Evolutionary conservation across 1,284 basidiomycete species (phyloP).

Genomic region (Laetiporus sulphureus): DNA sequence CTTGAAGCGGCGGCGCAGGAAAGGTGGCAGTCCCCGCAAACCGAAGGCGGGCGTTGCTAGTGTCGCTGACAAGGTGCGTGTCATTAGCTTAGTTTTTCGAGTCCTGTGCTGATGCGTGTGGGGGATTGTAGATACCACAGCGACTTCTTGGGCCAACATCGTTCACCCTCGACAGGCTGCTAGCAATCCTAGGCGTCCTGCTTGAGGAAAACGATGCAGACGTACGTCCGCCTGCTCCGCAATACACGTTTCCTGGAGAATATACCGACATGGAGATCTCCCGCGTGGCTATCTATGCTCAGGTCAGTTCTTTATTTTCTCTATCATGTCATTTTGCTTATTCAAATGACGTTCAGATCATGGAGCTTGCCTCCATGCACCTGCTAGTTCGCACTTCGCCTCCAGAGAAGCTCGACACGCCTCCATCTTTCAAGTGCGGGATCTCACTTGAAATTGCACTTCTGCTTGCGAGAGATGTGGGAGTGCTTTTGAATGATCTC

Average conservation of each 20-base stretch:
- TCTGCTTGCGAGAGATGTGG: slow-evolving; percentile 55
- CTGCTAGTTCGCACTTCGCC: slow-evolving; percentile 64
- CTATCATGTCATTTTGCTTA: not conserved
- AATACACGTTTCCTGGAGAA: slow-evolving; percentile 50
- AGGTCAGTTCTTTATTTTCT: slow-evolving; percentile 34
- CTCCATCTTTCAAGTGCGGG: slow-evolving; percentile 69
- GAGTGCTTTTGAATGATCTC: slow-evolving; percentile 60
- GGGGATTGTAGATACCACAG: slow-evolving; percentile 70
- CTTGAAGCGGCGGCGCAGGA: slow-evolving; percentile 49
- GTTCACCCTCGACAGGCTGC: slow-evolving; percentile 78
- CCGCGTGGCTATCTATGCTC: slow-evolving; percentile 49
- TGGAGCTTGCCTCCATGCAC: slow-evolving; percentile 63
- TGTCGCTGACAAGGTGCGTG: slow-evolving; percentile 42
- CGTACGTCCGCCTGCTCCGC: slow-evolving; percentile 34
- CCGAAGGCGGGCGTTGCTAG: slow-evolving; percentile 29
- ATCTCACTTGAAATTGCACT: slow-evolving; percentile 62
- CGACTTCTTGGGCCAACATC: slow-evolving; percentile 74
- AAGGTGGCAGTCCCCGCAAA: slow-evolving; percentile 34
- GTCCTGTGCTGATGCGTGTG: no score
- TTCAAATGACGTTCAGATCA: slow-evolving; percentile 42
- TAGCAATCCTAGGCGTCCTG: slow-evolving; percentile 80
- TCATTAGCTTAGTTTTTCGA: no score
- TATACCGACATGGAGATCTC: slow-evolving; percentile 65
- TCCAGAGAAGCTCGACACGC: slow-evolving; percentile 61
- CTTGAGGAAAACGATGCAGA: slow-evolving; percentile 78